Conservation (phyloP, 108 stramenopile species). For the Fragilaria crotonensis region DNA sequence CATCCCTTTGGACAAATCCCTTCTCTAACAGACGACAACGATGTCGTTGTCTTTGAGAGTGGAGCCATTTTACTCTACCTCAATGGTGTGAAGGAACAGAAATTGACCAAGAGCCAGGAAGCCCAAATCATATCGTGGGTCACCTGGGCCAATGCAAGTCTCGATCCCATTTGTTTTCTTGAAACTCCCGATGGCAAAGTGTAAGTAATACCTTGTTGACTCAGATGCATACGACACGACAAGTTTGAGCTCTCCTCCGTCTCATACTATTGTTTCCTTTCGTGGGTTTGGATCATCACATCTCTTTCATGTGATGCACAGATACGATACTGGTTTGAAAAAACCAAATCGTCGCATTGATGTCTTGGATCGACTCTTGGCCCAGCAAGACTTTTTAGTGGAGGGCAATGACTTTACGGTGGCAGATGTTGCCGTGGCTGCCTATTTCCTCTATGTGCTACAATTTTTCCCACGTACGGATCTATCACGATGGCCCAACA, state of each 20-base stretch:
- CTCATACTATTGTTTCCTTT: not conserved
- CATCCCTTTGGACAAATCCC: slow-evolving; percentile 89
- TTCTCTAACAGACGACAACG: slow-evolving; percentile 55
- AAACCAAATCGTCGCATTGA: slow-evolving; percentile 57
- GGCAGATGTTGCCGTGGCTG: slow-evolving; percentile 80
- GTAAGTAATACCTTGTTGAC: slow-evolving; percentile 19
- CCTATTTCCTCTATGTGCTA: slow-evolving; percentile 78
- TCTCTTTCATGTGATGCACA: not conserved
- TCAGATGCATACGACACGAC: not conserved
- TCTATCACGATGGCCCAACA: slow-evolving; percentile 57
- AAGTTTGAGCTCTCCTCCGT: not conserved
- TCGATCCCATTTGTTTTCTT: slow-evolving; percentile 86
- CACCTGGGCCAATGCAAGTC: slow-evolving; percentile 78
- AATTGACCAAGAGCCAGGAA: slow-evolving; percentile 12
- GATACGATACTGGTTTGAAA: slow-evolving; percentile 68
- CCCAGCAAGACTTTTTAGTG: slow-evolving; percentile 40
- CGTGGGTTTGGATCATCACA: not conserved
- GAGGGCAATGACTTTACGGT: slow-evolving; percentile 48
- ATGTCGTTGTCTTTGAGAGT: slow-evolving; percentile 77
- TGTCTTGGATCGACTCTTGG: slow-evolving; percentile 52
- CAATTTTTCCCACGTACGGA: slow-evolving; percentile 78
- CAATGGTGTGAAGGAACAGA: slow-evolving; percentile 22
- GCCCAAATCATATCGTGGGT: slow-evolving; percentile 67
- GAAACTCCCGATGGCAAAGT: slow-evolving; percentile 82
- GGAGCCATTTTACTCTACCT: slow-evolving; percentile 83